phyloP scores from a whole-genome alignment of 306 rosid species.

The Pyrus pyrifolia region DNA sequence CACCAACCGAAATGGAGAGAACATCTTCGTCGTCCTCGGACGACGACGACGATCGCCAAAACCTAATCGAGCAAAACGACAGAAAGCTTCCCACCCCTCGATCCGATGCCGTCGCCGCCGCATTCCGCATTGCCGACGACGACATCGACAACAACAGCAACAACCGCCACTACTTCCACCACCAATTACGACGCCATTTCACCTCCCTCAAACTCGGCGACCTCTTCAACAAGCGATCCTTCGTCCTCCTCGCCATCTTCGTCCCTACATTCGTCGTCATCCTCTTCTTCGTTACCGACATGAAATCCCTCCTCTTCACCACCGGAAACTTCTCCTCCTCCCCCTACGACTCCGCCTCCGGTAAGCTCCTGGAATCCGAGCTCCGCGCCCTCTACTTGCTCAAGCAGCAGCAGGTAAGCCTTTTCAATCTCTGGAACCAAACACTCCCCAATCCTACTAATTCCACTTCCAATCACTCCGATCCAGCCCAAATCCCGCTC shows the following conservation, averaged over 20 bases:
- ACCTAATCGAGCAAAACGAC: conserved; percentile 56
- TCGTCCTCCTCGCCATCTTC: conserved; percentile 30
- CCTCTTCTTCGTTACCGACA: conserved; percentile 39
- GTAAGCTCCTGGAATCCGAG: conserved; percentile 66
- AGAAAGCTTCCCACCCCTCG: conserved; percentile 36
- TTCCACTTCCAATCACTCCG: conserved; percentile 15
- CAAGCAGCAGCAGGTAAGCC: conserved; percentile 51
- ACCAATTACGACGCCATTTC: conserved; percentile 32
- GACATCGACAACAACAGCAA: not conserved
- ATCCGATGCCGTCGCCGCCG: conserved; percentile 9
- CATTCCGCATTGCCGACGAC: conserved; percentile 47
- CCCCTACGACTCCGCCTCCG: conserved; percentile 32
- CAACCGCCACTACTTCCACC: conserved; percentile 2
- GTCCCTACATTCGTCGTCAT: conserved; percentile 37
- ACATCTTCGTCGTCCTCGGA: conserved; percentile 50
- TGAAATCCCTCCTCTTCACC: conserved; percentile 42
- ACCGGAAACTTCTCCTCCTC: conserved; percentile 17
- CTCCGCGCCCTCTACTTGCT: conserved; percentile 70
- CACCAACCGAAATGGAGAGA: conserved; percentile 22
- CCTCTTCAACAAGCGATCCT: conserved; percentile 35
- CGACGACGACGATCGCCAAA: conserved; percentile 75
- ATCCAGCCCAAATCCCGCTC: conserved; percentile 8
- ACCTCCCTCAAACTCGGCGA: conserved; percentile 13
- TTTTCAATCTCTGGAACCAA: conserved; percentile 57
- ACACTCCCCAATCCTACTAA: conserved; percentile 17